phyloP scores from a whole-genome alignment of 2,329 filamentous ascomycete genomes.

The Pseudocercospora pini-densiflorae region DNA sequence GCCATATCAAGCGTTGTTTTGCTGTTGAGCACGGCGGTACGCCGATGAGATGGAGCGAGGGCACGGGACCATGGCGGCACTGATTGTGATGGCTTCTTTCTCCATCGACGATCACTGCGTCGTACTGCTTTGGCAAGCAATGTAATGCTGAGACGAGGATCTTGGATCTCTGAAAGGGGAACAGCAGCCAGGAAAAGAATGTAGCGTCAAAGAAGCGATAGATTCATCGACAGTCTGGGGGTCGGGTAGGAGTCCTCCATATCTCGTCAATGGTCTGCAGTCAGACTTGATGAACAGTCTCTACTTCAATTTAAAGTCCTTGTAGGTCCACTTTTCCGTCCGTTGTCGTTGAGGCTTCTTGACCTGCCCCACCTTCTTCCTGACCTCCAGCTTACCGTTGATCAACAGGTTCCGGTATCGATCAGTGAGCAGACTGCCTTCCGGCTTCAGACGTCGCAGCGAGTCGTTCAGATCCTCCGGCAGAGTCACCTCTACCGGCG shows the following conservation, averaged over 20 bases:
- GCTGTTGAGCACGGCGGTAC: no score
- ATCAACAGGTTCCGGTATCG: conserved; percentile 88
- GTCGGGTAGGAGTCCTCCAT: no score
- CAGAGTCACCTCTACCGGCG: conserved; percentile 54
- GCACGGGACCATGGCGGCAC: no score
- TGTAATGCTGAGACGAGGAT: no score
- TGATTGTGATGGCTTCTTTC: no score
- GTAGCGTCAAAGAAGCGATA: no score
- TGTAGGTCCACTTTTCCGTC: conserved; percentile 97
- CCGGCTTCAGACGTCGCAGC: conserved; percentile 69
- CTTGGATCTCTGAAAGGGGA: no score
- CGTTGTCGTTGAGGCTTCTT: conserved; percentile 80
- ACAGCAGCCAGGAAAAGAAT: no score
- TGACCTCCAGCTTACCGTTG: conserved; percentile 84
- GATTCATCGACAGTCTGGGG: no score
- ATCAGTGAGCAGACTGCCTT: conserved; percentile 94
- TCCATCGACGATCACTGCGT: neutral
- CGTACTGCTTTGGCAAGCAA: neutral
- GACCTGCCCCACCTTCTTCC: conserved; percentile 76
- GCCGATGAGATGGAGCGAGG: no score
- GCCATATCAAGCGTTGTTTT: no score
- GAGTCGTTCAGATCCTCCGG: conserved; percentile 57
- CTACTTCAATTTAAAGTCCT: conserved; percentile 74
- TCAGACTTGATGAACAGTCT: neutral
- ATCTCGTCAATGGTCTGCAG: neutral